Base-by-base conservation (phyloP, 2,329 filamentous ascomycete genomes). In the Cytospora paraplurivora region DNA sequence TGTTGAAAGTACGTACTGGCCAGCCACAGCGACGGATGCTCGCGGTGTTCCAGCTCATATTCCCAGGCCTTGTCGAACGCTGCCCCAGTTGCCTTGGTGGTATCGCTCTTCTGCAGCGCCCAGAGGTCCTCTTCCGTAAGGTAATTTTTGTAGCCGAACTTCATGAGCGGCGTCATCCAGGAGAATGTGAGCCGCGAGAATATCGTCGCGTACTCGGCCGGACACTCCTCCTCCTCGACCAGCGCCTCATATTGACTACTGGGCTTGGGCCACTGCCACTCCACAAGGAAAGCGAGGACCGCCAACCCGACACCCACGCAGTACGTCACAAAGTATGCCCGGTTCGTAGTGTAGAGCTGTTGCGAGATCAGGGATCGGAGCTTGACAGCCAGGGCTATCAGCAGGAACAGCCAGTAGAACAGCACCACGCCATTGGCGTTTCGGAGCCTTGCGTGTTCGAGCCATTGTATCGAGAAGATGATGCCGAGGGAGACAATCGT, bases 151-250 rank as follows among this genome's bases (percentile, higher is more conserved):
- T 99, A 98, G 1, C 95, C 95, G 72, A 89, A 89, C 73, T 88
- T 93, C 95, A 99, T 99, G 85, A 99, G 80, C 0, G 95, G 93
- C 0, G 95, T 98, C 94, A 99, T 97, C 95, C 95, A 99, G 61
- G 90, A 89, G 76, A 99, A 99, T 0, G 94, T 97, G 53, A 99
- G 83, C 57, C 91, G 87, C 4, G 94, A 97, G 78, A 99, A 99
- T 59, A 98, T 82, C 65, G 94, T 93, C 13, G 95, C 93, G 74
- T 97, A 96, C 76, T 98, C 93, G 67, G 91, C 88, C 0, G 90
- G 90, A 62, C 86, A 88, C 69, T 88, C 85, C 49, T 84, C 84
- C 62, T 86, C 83, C 41, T 86, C 85, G 19, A 83, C 75, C 62
- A 88, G 77, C 27, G 79, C 83, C 63, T 83, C 80, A 70, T 88